These are phyloP conservation scores for Penicillium sp. DNA, from an alignment of 2,329 filamentous ascomycete species.

Conservation along the genomic window DNA sequence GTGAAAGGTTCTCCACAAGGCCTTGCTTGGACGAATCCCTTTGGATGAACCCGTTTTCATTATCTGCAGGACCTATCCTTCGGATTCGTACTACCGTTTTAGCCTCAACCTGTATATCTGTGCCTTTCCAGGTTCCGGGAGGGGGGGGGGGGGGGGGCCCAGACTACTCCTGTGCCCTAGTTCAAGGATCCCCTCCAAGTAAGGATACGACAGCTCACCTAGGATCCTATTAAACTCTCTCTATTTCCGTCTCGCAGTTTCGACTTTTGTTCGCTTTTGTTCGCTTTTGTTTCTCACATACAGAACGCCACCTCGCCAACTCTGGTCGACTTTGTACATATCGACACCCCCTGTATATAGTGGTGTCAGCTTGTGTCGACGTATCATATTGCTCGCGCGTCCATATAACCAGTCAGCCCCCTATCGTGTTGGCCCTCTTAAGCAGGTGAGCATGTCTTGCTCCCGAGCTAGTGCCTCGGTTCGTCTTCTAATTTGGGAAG, in stretches of 20 bases:
- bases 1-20: background rate
- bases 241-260: conserved; percentile 17
- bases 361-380: conserved; percentile 11
- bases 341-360: conserved; percentile 19
- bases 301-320: conserved; percentile 1
- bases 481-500: conserved; percentile 10
- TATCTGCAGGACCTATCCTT: conserved; percentile 9
- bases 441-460: conserved; percentile 12
- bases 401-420: conserved; percentile 2
- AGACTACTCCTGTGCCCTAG: conserved; percentile 17
- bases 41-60: conserved; percentile 4
- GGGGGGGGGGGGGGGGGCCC: background rate
- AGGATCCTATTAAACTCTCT: conserved; percentile 16
- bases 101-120: conserved; percentile 16
- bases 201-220: conserved; percentile 24
- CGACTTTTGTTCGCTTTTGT: conserved; percentile 4
- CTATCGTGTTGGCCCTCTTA: background rate
- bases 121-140: conserved; percentile 17
- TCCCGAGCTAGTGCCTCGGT: background rate
- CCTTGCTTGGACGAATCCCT: conserved; percentile 4
- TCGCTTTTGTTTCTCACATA: conserved; percentile 3
- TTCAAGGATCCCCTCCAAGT: conserved; percentile 17
- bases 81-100: conserved; percentile 17
- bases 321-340: conserved; percentile 13
- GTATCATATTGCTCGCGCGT: background rate